Base-by-base conservation (phyloP, 2,329 filamentous ascomycete species). In the Talaromyces marneffei region DNA sequence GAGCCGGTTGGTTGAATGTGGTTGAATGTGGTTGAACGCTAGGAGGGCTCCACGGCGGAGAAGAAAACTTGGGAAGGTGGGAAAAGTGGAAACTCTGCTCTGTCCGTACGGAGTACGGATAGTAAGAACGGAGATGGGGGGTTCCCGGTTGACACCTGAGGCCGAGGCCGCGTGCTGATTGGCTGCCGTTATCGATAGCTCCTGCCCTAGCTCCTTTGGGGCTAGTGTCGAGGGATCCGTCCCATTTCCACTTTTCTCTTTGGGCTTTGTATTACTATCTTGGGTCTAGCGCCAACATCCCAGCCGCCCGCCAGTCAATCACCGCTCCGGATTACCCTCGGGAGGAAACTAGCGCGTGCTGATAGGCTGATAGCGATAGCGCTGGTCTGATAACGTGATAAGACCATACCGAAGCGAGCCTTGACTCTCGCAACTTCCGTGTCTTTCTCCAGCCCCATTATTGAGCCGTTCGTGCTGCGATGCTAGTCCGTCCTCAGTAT, bases 21-120 rank as follows among this genome's bases (percentile, higher is more conserved):
- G 52, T 10, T 6, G 48, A 72, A 71, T 37, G 10, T 54, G 52
- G 52, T 10, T 6, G 48, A 72, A 71, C 73, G 74, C 72, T 73
- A 74, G 73, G 69, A 57, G 48, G 48, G 58, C 27, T 46, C 57
- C 58, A 60, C 48, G 27, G 50, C 46, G 57, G 44, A 44, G 46
- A 46, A 18, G 44, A 16, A 20, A 42, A 20, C n/a, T n/a, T n/a
- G n/a, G n/a, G n/a, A n/a, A n/a, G n/a, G n/a, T n/a, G n/a, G n/a
- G n/a, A n/a, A n/a, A n/a, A n/a, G n/a, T n/a, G n/a, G n/a, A n/a
- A n/a, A n/a, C n/a, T n/a, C n/a, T n/a, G n/a, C n/a, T n/a, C n/a
- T n/a, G n/a, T n/a, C n/a, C n/a, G n/a, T n/a, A n/a, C n/a, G n/a
- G n/a, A n/a, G n/a, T n/a, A n/a, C n/a, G n/a, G n/a, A n/a, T n/a